Evolutionary conservation across 192 early-diverging fungal genomes (phyloP).

Genomic region (Entomortierella beljakovae): DNA sequence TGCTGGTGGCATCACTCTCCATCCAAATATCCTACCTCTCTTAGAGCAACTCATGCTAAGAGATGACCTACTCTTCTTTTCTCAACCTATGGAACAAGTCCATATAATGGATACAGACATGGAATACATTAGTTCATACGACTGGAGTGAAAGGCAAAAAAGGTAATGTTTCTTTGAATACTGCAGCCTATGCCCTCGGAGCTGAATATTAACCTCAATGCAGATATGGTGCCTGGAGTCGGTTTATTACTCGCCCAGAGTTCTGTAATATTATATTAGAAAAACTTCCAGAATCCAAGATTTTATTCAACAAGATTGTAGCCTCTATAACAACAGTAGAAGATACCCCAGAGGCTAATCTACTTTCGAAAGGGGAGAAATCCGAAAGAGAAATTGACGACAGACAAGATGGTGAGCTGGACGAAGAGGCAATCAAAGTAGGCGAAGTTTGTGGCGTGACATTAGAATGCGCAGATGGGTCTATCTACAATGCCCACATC

Average conservation of each 20-base stretch:
- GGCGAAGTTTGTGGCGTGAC: constrained; percentile 26
- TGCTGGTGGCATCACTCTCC: constrained; percentile 40
- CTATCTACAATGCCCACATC: constrained; percentile 27
- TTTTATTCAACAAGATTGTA: constrained; percentile 33
- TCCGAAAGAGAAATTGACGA: constrained; percentile 31
- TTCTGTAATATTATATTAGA: constrained; percentile 42
- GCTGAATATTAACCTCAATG: too few species aligned
- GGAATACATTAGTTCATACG: constrained; percentile 22
- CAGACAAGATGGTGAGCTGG: too few species aligned
- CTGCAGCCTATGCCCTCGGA: too few species aligned
- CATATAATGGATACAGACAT: constrained; percentile 28
- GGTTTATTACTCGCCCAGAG: constrained; percentile 42
- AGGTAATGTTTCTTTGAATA: constrained; percentile 41
- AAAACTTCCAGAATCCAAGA: constrained; percentile 40
- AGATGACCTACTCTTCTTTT: constrained; percentile 46
- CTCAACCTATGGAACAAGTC: constrained; percentile 51
- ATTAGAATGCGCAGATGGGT: constrained; percentile 36
- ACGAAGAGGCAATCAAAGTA: constrained; percentile 14
- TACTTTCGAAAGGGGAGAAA: neutral
- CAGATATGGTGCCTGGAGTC: constrained; percentile 43
- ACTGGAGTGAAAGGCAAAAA: constrained; percentile 33
- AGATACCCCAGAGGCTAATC: neutral
- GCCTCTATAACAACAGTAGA: constrained; percentile 10
- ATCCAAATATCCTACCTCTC: constrained; percentile 40
- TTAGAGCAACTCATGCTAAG: constrained; percentile 42